Base-by-base conservation (phyloP, 2,329 filamentous ascomycete species). In the Xylariomycetidae sp. region DNA sequence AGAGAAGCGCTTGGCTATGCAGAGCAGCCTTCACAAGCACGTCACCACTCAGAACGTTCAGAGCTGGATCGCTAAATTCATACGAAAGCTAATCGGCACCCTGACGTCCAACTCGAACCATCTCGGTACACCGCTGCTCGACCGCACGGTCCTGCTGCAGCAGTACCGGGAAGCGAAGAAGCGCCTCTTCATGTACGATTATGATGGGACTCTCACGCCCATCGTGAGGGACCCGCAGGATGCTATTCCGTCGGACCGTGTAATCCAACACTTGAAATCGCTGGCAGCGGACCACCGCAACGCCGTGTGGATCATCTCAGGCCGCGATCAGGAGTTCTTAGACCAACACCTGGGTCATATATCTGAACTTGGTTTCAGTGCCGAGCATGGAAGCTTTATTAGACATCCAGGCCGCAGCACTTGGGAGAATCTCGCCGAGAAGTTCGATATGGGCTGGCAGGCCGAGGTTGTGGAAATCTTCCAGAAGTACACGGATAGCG, bases 101-200 rank as follows among this genome's bases (percentile, higher is more conserved):
- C 70, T 96, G 16, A 81, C 82, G 15, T 85, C 84, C 12, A 84
- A 83, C 50, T 82, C 84, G 45, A 80, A 84, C 40, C 76, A 80
- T 9, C 77, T 83, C 37, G 77, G 82, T 4, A 97, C 90, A 1
- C 90, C 90, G 1, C 72, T 83, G 2, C 76, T 97, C 14, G 88
- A 97, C 56, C 80, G 81, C 22, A 70, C 79, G 4, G 70, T 78
- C 42, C 63, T 96, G 45, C 67, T 94, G 23, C 66, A 72, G 34
- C 81, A 82, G 40, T 97, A 96, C 61, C 77, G 80, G 40, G 67
- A 74, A 25, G 80, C 88, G 4, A 75, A 75, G 42, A 87, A 85
- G 62, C 80, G 92, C 9, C 70, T 98, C 3, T 95, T 97, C 68
- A 90, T 98, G 86, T 96, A 97, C 56, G 92, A 98, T 64, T 98